These are phyloP conservation scores for Arabidopsis hybrid DNA, from an alignment of 441 rosid species.

Conservation along the genomic window DNA sequence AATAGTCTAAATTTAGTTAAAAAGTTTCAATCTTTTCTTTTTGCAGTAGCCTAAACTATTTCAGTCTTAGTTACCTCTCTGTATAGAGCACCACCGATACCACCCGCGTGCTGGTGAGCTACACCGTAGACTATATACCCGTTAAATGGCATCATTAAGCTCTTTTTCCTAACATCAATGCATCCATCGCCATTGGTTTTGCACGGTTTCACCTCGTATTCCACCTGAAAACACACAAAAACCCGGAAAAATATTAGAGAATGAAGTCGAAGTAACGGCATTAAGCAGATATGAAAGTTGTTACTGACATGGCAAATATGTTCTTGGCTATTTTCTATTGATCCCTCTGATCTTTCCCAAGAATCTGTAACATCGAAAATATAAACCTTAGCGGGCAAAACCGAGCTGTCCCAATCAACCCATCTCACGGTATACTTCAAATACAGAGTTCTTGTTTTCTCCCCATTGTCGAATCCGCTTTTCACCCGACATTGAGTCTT, in stretches of 20 bases:
- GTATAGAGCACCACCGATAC: conserved; percentile 69
- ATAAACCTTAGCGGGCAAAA: conserved; percentile 71
- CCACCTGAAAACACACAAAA: conserved; percentile 55
- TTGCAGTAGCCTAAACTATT: conserved; percentile 17
- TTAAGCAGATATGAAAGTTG: not conserved
- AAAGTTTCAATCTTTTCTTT: conserved; percentile 8
- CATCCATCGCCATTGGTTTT: conserved; percentile 44
- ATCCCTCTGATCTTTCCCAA: conserved; percentile 48
- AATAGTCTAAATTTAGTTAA: not conserved
- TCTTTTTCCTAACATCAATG: conserved; percentile 59
- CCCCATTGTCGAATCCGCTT: conserved; percentile 58
- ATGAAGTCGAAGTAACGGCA: not conserved
- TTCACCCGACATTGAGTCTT: conserved; percentile 66
- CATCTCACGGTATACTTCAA: conserved; percentile 74
- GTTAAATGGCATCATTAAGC: conserved; percentile 62
- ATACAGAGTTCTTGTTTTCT: conserved; percentile 57
- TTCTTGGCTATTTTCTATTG: conserved; percentile 45
- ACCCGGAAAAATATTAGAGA: not conserved
- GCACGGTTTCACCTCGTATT: conserved; percentile 70
- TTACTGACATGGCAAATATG: conserved; percentile 67
- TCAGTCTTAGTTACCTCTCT: conserved; percentile 59
- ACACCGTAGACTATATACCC: conserved; percentile 85
- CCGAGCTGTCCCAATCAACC: conserved; percentile 68
- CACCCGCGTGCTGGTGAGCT: conserved; percentile 85
- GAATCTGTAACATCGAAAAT: conserved; percentile 82